phyloP scores from a whole-genome alignment of 257 asterid genomes.

The Eucommia ulmoides region DNA sequence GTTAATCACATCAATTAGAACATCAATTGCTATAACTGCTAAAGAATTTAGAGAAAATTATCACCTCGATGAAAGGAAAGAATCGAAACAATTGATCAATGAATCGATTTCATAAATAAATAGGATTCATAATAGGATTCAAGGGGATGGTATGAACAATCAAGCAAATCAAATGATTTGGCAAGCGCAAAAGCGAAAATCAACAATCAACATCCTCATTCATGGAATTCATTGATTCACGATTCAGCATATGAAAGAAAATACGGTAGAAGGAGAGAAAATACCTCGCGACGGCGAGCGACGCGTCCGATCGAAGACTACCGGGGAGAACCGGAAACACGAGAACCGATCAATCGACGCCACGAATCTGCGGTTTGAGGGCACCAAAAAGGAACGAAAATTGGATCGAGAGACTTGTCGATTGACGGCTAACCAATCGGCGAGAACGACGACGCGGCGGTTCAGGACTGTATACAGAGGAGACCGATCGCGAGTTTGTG shows the following conservation, averaged over 20 bases:
- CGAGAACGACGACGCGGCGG: no score
- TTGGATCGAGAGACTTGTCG: neutral
- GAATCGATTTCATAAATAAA: conserved; percentile 98
- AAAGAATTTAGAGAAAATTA: no score
- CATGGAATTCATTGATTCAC: no score
- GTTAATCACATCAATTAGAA: conserved; percentile 49
- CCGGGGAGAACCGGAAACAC: conserved; percentile 16
- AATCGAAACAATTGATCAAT: conserved; percentile 55
- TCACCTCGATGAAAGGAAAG: conserved; percentile 47
- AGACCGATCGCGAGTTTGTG: neutral
- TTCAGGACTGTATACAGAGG: neutral
- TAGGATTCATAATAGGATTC: no score
- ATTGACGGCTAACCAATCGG: no score
- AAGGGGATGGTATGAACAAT: no score
- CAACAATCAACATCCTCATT: no score
- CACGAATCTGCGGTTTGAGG: neutral
- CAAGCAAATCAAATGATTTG: no score
- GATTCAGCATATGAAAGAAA: no score
- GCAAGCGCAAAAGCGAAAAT: no score
- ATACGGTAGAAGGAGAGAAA: no score
- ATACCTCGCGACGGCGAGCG: conserved; percentile 79
- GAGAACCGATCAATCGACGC: neutral
- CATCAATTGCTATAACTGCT: conserved; percentile 50
- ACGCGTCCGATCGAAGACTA: conserved; percentile 68
- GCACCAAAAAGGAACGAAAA: neutral